phyloP scores from a whole-genome alignment of 108 stramenopile genomes.

The Cyclostephanos tholiformis region DNA sequence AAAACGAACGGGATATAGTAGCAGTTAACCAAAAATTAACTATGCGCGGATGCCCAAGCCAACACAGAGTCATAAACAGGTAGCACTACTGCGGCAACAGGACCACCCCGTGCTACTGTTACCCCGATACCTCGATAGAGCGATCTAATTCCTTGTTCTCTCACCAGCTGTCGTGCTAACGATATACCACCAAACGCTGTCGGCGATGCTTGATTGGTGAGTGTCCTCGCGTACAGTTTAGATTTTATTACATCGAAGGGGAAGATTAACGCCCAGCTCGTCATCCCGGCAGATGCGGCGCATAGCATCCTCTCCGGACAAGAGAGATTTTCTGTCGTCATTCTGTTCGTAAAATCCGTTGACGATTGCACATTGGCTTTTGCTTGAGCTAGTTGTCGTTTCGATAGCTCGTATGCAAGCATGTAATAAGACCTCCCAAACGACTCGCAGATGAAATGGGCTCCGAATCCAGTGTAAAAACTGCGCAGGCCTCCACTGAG shows the following conservation, averaged over 20 bases:
- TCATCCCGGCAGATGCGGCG: conserved; percentile 70
- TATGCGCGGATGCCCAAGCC: conserved; percentile 24
- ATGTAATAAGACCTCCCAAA: conserved; percentile 66
- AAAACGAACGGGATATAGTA: background rate
- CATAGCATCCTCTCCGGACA: conserved; percentile 64
- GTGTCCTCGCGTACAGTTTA: conserved; percentile 54
- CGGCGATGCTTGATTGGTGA: conserved; percentile 25
- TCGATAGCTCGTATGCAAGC: conserved; percentile 60
- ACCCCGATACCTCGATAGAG: conserved; percentile 72
- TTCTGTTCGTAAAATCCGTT: background rate
- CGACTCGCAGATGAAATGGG: conserved; percentile 65
- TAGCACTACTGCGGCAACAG: conserved; percentile 77
- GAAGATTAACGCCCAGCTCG: conserved; percentile 76
- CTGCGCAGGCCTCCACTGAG: conserved; percentile 21
- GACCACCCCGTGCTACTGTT: conserved; percentile 74
- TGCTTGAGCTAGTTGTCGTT: conserved; percentile 47
- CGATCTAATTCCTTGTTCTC: conserved; percentile 38
- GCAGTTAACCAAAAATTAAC: background rate
- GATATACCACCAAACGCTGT: conserved; percentile 21
- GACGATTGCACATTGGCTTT: conserved; percentile 11
- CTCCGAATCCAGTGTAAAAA: conserved; percentile 61
- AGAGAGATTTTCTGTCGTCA: conserved; percentile 29
- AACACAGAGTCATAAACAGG: conserved; percentile 75
- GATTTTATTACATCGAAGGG: conserved; percentile 67
- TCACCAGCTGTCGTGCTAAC: conserved; percentile 35